Base-by-base conservation (phyloP, 2,329 filamentous ascomycete species). In the Ramularia collo-cygni region DNA sequence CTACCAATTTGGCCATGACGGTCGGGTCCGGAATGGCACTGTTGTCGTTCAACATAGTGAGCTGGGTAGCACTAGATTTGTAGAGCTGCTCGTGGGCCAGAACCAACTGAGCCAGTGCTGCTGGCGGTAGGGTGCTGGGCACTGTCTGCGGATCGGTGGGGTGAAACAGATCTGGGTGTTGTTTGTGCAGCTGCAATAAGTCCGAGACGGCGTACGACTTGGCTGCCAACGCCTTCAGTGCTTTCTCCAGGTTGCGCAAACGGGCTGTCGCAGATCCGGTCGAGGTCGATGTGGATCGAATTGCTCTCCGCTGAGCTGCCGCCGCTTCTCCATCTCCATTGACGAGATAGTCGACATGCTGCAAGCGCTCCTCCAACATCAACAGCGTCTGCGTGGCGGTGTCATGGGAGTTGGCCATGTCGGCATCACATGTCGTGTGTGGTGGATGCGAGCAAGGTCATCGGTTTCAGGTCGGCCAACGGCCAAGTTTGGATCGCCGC, bases 1-100 rank as follows among this genome's bases (percentile, higher is more conserved):
- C 65, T 2, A 79, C 72, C 4, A 87, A 66, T 26, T 67, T 66
- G 3, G 76, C 71, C 52, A 69, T 64, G 18, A 60, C 55, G 21
- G 63, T 58, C 3, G 67, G 58, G 16, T 64, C 60, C 4, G 68
- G 67, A 8, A 72, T 51, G 2, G 60, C 60, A n/a, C 42, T 47
- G 36, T 67, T 61, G 48, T 69, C 65, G 21, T 65, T 56, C 16
- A 72, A 59, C 2, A 66, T 62, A 18, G 64, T 63, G 24, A 72
- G 60, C 28, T 68, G 65, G 1, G 65, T 64, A 7, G 67, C 64
- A 1, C 59, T 62, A 10, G 60, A 59, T 14, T 61, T 64, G 47
- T 69, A 69, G 21, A 58, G 52, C 3, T 64, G 59, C 7, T 66
- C 65, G 35, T 67, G 65, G 15, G 69, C 63, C 8, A 71, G 59